Evolutionary conservation across 495 filamentous ascomycete genomes (phyloP).

Genomic region (Neurospora cerealis): DNA sequence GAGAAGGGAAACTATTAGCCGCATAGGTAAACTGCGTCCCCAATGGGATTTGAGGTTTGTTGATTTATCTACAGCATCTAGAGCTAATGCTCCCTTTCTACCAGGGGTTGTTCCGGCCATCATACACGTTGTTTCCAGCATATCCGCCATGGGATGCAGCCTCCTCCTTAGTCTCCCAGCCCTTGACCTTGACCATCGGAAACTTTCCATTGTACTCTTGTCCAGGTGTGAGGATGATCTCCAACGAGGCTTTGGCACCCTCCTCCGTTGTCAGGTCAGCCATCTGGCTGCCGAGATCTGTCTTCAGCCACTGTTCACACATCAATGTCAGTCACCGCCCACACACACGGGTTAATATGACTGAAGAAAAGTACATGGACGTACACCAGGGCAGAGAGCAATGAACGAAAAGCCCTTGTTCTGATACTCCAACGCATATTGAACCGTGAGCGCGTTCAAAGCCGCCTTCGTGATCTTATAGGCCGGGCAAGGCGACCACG

Average conservation of each 20-base stretch:
- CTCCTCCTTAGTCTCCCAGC: slow-evolving; percentile 26
- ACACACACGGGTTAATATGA: background rate
- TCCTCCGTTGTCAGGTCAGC: slow-evolving; percentile 36
- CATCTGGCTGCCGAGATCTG: slow-evolving; percentile 7
- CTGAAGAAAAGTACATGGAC: background rate
- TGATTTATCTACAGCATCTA: too few species aligned
- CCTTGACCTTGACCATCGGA: slow-evolving; percentile 33
- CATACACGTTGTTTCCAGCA: background rate
- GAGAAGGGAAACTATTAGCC: background rate
- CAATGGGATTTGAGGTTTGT: too few species aligned
- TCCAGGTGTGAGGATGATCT: slow-evolving; percentile 31
- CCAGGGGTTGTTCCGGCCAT: background rate
- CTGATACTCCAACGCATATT: slow-evolving; percentile 33
- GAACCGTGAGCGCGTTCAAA: slow-evolving; percentile 39
- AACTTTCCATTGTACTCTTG: slow-evolving; percentile 36
- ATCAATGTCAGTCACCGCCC: background rate
- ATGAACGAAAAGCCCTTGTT: slow-evolving; percentile 36
- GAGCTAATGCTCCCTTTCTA: background rate
- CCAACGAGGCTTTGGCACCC: slow-evolving; percentile 34
- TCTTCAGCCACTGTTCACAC: background rate
- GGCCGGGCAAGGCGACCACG: slow-evolving; percentile 21
- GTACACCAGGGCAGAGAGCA: slow-evolving; percentile 36
- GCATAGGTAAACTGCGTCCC: too few species aligned
- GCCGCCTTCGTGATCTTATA: slow-evolving; percentile 47
- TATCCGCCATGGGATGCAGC: background rate